Percentiles rank a stretch among this genome's conserved stretches.
phyloP scores from a whole-genome alignment of 768 basidiomycete genomes.

The Strobilomyces confusus region DNA sequence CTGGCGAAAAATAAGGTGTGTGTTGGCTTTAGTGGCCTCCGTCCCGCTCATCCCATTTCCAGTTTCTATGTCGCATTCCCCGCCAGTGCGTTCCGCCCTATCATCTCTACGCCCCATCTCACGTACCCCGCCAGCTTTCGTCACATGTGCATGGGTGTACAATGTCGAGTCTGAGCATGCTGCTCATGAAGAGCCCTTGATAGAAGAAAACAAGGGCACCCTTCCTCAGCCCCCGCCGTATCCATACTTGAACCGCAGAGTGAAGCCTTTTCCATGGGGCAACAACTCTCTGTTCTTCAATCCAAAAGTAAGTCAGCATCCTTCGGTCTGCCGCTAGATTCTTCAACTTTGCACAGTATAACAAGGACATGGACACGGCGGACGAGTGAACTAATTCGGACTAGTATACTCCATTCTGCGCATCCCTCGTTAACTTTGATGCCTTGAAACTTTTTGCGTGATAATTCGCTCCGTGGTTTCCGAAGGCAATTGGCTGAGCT shows the following conservation, averaged over 20 bases:
- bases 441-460: not conserved
- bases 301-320: constrained; percentile 47
- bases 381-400: constrained; percentile 11
- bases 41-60: constrained; percentile 6
- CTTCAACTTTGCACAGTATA: constrained; percentile 39
- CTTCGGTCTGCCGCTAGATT: not conserved
- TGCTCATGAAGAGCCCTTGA: constrained; percentile 67
- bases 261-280: constrained; percentile 86
- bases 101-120: constrained; percentile 9
- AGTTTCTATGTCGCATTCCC: constrained; percentile 78
- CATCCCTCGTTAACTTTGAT: not conserved
- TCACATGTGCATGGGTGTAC: constrained; percentile 42
- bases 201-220: constrained; percentile 66
- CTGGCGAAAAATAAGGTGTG: constrained; percentile 85
- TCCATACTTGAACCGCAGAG: constrained; percentile 71
- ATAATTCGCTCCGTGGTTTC: not conserved
- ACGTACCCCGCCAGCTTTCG: constrained; percentile 15
- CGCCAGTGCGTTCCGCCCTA: constrained; percentile 51
- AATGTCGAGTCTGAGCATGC: constrained; percentile 60
- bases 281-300: constrained; percentile 82
- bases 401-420: not conserved
- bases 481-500: not conserved
- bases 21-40: not conserved
- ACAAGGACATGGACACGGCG: constrained; percentile 56
- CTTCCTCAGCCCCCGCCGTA: constrained; percentile 70